These are phyloP conservation scores for Curvularia hawaiiensis DNA, from an alignment of 2,329 filamentous ascomycete species.

Conservation along the genomic window DNA sequence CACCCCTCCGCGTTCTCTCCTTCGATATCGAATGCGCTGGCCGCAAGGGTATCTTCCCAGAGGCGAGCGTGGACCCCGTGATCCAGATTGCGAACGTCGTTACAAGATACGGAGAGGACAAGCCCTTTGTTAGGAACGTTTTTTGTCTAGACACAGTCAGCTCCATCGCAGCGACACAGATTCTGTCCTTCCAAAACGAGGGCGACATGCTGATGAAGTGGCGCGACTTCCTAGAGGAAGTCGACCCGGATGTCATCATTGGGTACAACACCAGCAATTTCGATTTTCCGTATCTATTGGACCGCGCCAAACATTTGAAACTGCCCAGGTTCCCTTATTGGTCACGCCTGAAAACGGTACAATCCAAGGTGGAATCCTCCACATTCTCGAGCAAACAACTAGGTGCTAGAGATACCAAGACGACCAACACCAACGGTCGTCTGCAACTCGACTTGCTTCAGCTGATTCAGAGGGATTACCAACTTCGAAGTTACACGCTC, in stretches of 20 bases:
- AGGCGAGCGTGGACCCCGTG: constrained; percentile 87
- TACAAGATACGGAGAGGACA: constrained; percentile 90
- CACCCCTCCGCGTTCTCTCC: constrained; percentile 86
- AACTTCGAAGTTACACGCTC: constrained; percentile 93
- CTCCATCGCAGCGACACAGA: constrained; percentile 91
- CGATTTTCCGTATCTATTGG: constrained; percentile 94
- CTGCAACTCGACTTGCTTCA: constrained; percentile 95
- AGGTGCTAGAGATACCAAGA: constrained; percentile 92
- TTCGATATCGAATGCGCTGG: constrained; percentile 99
- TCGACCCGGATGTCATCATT: constrained; percentile 96
- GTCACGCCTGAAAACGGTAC: constrained; percentile 75
- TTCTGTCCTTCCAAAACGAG: constrained; percentile 81
- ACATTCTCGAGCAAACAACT: constrained; percentile 98
- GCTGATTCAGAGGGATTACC: constrained; percentile 90
- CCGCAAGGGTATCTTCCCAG: constrained; percentile 95
- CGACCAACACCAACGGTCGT: constrained; percentile 92
- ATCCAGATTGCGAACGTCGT: constrained; percentile 99
- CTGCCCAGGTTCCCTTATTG: constrained; percentile 81
- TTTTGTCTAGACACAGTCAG: constrained; percentile 94
- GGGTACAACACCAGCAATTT: constrained; percentile 99
- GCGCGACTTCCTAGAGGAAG: constrained; percentile 86
- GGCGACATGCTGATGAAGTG: constrained; percentile 90
- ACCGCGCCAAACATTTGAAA: constrained; percentile 85
- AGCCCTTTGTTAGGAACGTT: constrained; percentile 94
- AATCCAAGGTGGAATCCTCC: constrained; percentile 74